Evolutionary conservation across 2,329 filamentous ascomycete species (phyloP), one percentile per base, ranked within the genome.

Genomic region (Orbilia quercus): DNA sequence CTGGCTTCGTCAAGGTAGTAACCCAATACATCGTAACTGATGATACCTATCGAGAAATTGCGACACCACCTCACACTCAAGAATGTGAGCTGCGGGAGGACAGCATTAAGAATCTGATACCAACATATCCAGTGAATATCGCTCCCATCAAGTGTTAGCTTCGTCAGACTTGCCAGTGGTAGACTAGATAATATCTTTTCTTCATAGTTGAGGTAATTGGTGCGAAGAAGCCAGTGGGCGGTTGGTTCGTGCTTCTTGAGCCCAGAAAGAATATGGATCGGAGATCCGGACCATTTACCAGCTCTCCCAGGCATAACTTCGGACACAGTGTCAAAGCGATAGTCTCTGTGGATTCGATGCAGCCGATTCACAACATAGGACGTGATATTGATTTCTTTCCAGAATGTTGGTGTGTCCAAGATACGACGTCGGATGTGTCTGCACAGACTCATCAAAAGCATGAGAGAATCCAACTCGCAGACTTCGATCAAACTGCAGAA

Each of bases 61-160:
- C 69, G 69, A 25, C 69, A 73, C 69, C 69, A 73, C 38, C 69
- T 50, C 28, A 73, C 69, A 25, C 69, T 73, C 6, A 73, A 22
- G 42, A 55, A 73, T 2, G 69, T 73, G 18, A 73, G 69, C 31
- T 73, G 69, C 12, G 48, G 47, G 16, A 73, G 47, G 16, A 73
- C 60, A 9, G 47, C 54, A 6, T 65, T 65, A 1, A 66, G 34
- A 14, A 66, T 45, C 6, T 73, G 60, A 65, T 73, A 57, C 69
- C 69, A 73, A 36, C 60, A 73, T 28, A 60, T 66, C 69, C 69
- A 73, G 42, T 66, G 69, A 18, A 73, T 62, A 31, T 73, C 69
- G 25, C 60, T 73, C 12, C 69, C 69, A 18, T 73, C 69, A 2
- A 73, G 54, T 7, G 69, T 73, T 12, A 73, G 50, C 16, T 73